phyloP scores from a whole-genome alignment of 768 basidiomycete genomes.

The Panellus pusillus region DNA sequence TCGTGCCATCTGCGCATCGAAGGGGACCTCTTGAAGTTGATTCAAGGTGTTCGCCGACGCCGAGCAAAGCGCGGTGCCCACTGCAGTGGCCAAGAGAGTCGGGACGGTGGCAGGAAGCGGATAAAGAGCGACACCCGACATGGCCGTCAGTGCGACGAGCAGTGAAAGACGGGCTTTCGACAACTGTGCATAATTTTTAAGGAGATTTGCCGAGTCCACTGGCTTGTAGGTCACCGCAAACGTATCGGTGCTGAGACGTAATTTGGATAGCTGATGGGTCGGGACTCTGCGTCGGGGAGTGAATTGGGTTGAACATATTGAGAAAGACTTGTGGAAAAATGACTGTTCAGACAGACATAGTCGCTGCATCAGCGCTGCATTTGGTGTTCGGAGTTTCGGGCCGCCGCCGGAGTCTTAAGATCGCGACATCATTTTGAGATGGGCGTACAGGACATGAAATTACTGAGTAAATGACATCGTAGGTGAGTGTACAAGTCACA shows the following conservation, averaged over 20 bases:
- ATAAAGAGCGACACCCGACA: constrained; percentile 91
- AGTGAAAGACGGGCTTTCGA: constrained; percentile 83
- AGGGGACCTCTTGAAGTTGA: constrained; percentile 91
- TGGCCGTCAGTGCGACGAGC: constrained; percentile 84
- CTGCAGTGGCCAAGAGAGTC: constrained; percentile 79
- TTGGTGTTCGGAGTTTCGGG: no score
- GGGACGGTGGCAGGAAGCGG: constrained; percentile 85
- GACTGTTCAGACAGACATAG: no score
- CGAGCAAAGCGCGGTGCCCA: constrained; percentile 88
- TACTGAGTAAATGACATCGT: background rate
- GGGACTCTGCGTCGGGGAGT: no score
- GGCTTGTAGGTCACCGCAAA: no score
- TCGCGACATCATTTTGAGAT: no score
- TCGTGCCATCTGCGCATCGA: constrained; percentile 95
- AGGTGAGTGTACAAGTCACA: background rate
- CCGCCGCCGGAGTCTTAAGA: no score
- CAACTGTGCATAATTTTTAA: constrained; percentile 75
- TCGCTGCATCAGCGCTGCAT: background rate
- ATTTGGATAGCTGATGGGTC: background rate
- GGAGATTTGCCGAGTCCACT: constrained; percentile 40
- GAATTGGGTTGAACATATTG: constrained; percentile 1
- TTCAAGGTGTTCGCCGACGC: constrained; percentile 95
- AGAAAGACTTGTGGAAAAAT: constrained; percentile 14
- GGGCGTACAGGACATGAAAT: background rate
- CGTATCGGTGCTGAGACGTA: background rate